Percentiles rank a stretch among this genome's conserved stretches.
Conservation (phyloP, 1,284 basidiomycete genomes). For the Schizopora paradoxa region DNA sequence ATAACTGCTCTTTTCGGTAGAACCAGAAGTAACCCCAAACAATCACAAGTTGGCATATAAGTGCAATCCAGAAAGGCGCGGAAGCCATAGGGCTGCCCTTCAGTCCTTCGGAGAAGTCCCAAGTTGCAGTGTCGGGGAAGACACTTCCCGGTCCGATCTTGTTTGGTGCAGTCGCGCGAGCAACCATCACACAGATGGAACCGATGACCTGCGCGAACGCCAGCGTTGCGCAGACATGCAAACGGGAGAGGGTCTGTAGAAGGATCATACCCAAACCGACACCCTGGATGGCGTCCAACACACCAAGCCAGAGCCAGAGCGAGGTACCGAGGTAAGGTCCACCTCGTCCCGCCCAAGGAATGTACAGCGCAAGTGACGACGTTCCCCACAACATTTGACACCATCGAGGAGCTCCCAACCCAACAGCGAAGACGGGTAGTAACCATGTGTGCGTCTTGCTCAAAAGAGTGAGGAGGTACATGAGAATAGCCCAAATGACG, state of each 20-base stretch:
- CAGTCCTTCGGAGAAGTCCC: slow-evolving; percentile 73
- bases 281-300: slow-evolving; percentile 88
- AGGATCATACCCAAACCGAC: slow-evolving; percentile 93
- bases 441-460: slow-evolving; percentile 93
- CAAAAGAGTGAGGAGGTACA: slow-evolving; percentile 75
- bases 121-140: slow-evolving; percentile 87
- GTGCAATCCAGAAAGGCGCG: slow-evolving; percentile 84
- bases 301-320: slow-evolving; percentile 91
- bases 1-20: slow-evolving; percentile 82
- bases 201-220: slow-evolving; percentile 83
- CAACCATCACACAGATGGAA: slow-evolving; percentile 78
- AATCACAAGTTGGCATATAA: slow-evolving; percentile 75
- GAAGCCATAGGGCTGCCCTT: slow-evolving; percentile 72
- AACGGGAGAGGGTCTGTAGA: slow-evolving; percentile 84
- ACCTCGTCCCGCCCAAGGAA: slow-evolving; percentile 81
- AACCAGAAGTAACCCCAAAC: slow-evolving; percentile 93
- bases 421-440: slow-evolving; percentile 88
- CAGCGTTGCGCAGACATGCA: slow-evolving; percentile 89
- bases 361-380: slow-evolving; percentile 81
- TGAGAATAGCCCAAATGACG: slow-evolving; percentile 72
- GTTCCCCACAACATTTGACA: slow-evolving; percentile 91
- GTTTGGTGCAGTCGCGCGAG: slow-evolving; percentile 81
- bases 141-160: slow-evolving; percentile 79
- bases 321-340: slow-evolving; percentile 86
- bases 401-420: slow-evolving; percentile 87